These are phyloP conservation scores for Lecanoromycetidae sp. DNA, from an alignment of 2,329 filamentous ascomycete species.

Conservation along the genomic window DNA sequence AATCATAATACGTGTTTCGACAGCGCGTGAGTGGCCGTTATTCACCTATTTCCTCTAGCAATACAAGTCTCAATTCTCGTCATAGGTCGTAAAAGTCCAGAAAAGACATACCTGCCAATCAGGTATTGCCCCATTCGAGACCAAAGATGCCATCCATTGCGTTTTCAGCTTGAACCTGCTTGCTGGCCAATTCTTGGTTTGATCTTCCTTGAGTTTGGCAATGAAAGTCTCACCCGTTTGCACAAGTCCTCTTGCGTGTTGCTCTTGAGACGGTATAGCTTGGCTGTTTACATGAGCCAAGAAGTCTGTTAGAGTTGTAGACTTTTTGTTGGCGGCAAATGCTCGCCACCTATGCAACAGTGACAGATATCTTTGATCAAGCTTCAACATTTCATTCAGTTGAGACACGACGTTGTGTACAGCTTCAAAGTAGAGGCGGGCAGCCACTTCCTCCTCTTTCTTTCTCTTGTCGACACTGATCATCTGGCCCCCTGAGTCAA, in stretches of 20 bases:
- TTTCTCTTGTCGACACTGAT: conserved; percentile 3
- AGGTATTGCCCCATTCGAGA: conserved; percentile 8
- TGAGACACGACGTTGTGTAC: not conserved
- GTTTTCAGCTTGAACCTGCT: not conserved
- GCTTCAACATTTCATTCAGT: not conserved
- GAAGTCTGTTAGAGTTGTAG: no score
- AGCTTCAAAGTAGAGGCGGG: not conserved
- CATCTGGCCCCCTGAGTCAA: conserved; percentile 5
- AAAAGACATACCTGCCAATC: not conserved
- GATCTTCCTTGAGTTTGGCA: not conserved
- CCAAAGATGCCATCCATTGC: conserved; percentile 12
- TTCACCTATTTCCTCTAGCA: no score
- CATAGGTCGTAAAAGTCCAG: no score
- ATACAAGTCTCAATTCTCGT: no score
- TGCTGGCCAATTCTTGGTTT: not conserved
- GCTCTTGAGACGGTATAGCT: no score
- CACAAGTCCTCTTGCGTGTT: no score
- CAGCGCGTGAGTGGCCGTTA: no score
- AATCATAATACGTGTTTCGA: no score
- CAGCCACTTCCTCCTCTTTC: not conserved
- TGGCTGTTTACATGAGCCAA: no score
- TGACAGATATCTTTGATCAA: not conserved
- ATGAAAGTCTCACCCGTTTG: not conserved
- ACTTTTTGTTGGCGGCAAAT: not conserved
- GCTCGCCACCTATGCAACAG: not conserved